Conservation (phyloP, 2,329 filamentous ascomycete species). For the Fusarium hostae region DNA sequence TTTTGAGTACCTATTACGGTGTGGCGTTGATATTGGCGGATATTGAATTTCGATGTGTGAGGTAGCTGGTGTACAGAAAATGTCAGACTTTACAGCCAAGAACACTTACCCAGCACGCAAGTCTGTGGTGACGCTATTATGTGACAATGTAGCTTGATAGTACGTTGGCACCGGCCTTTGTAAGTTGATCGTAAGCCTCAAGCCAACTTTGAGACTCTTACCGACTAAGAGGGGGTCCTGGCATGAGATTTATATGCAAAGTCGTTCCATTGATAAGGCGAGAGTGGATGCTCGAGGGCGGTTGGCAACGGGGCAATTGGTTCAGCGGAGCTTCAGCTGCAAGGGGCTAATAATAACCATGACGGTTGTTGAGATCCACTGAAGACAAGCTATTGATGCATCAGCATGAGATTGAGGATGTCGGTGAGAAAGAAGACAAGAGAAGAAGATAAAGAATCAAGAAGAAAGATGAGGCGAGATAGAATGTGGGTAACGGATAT, state of each 20-base stretch:
- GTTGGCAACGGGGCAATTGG: neutral
- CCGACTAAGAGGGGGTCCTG: constrained; percentile 2
- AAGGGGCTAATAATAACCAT: constrained; percentile 3
- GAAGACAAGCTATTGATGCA: neutral
- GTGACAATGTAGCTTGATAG: neutral
- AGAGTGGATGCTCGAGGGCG: constrained; percentile 13
- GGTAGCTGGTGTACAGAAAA: neutral
- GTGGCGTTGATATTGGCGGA: constrained; percentile 1
- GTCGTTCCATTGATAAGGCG: constrained; percentile 19
- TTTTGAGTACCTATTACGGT: constrained; percentile 2
- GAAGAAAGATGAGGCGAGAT: neutral
- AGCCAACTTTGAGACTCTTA: neutral
- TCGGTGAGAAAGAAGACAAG: constrained; percentile 26
- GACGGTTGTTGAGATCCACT: constrained; percentile 15
- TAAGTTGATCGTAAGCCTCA: neutral
- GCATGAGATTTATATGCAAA: constrained; percentile 18
- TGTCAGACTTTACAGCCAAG: neutral
- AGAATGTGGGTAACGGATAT: constrained; percentile 13
- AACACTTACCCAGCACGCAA: neutral
- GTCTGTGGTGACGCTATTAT: neutral
- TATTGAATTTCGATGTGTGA: constrained; percentile 2
- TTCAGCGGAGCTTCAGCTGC: constrained; percentile 23
- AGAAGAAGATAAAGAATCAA: constrained; percentile 4
- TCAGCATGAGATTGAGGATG: constrained; percentile 11
- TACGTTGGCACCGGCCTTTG: neutral